Base-by-base conservation (phyloP, 73 alveolate genomes). In the Paramecium pentaurelia region DNA sequence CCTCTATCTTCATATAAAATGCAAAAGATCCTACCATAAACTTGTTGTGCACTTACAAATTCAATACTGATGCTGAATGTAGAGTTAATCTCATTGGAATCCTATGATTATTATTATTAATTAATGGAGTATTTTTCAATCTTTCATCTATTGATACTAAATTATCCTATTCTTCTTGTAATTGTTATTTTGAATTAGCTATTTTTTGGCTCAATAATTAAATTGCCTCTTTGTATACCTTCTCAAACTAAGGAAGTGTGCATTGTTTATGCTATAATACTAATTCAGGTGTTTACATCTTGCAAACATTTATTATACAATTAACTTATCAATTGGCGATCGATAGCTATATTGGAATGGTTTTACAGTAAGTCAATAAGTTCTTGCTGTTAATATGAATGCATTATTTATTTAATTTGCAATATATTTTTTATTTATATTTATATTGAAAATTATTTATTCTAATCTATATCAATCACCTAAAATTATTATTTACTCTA, bases 1-100 rank as follows among this genome's bases (percentile, higher is more conserved):
- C 87, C 12, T 40, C 87, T 20, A 73, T 73, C 40, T 73, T 73
- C 60, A 73, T 73, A 18, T 37, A 73, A 40, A 73, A 73, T 73
- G 87, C 87, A 73, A 5, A 73, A 16, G 20, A 73, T 16, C 64
- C 87, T 6, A 73, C 60, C 60, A 73, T 37, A 73, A 34, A 73
- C 10, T 73, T 73, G 4, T 73, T 73, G 3, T 73, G 58, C 12
- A 73, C 60, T 18, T 73, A 18, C 18, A 73, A n/a, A 73, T 73
- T 73, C 28, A 73, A 38, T 73, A 73, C 60, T 18, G 6, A 38
- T 30, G 87, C 60, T 28, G 84, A 64, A 34, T 64, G 28, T 2
- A 64, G 4, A 8, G 12, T 32, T 10, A 64, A 27, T 64, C 28
- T 64, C 84, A 64, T 64, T 64, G 84, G 84, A 11, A 10, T 64